Base-by-base conservation (phyloP, 176 grass and related monocot genomes). In the Pontederia paniculata region DNA sequence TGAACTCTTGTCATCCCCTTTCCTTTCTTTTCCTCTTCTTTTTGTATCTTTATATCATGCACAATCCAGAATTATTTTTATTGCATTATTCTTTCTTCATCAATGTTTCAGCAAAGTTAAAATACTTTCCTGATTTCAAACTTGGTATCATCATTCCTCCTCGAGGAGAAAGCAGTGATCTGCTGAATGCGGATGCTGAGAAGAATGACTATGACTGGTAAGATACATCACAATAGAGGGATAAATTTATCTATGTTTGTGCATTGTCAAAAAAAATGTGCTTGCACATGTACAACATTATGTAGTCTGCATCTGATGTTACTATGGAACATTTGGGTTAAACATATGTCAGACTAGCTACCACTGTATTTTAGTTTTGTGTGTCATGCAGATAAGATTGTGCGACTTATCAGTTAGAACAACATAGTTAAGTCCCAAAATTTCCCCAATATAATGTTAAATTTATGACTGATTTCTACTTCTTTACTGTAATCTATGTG, bases 161-260 rank as follows among this genome's bases (percentile, higher is more conserved):
- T 60, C 73, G 64, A 54, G 77, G 83, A 74, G 77, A 88, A 72
- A 82, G 74, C 48, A 82, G 72, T 21, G 86, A 90, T 79, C 79
- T 97, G 22, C 86, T 97, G 52, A 74, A 90, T 62, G 61, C 31
- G 19, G 86, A 88, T 69, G 83, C 77, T 66, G 75, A 79, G 53
- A 87, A 90, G 70, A 81, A 97, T 62, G 91, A 97, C 72, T 97
- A 90, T 62, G 86, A 97, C 63, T 97, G 91, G 91, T 97, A 69
- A 76, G 84, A 42, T 68, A 50, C 42, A 48, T 72, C 45, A 49
- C 23, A 61, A 66, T 18, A 4, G 1, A 6, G 14, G 16, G 15
- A 1, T 1, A 7, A 57, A 25, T 16, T 12, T 31, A 57, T 31
- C 55, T 0, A 23, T 31, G 23, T 12, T 28, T 41, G 9, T 23